A percentile compares a stretch with the other conserved stretches of the same genome.
phyloP scores from a whole-genome alignment of 2,329 filamentous ascomycete species.

The Xylaria arbuscula region DNA sequence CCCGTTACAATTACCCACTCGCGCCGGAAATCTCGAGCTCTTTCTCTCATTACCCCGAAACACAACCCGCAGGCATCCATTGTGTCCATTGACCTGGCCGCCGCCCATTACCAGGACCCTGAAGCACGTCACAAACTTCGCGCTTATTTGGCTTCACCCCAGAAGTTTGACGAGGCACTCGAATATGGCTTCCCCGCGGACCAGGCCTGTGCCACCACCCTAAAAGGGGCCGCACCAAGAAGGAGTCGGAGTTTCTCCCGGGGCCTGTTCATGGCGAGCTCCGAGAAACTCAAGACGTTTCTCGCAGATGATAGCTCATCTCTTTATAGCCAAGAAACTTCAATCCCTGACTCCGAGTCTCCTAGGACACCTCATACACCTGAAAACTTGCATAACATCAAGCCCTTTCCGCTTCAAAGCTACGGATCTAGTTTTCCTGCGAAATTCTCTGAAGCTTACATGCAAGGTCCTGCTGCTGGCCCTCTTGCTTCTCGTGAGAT shows the following conservation, averaged over 20 bases:
- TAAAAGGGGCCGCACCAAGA: constrained; percentile 48
- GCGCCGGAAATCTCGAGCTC: constrained; percentile 64
- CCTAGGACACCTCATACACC: constrained; percentile 65
- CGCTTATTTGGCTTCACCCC: constrained; percentile 85
- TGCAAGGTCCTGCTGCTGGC: constrained; percentile 64
- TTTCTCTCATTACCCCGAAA: constrained; percentile 65
- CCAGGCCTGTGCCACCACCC: constrained; percentile 54
- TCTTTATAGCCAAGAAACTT: constrained; percentile 65
- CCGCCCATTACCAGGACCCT: constrained; percentile 89
- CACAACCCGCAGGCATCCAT: constrained; percentile 58
- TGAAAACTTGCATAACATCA: constrained; percentile 53
- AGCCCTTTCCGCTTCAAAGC: constrained; percentile 42
- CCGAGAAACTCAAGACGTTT: constrained; percentile 62
- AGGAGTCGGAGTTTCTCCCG: constrained; percentile 41
- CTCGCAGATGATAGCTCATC: constrained; percentile 64
- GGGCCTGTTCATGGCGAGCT: constrained; percentile 48
- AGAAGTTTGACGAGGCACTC: constrained; percentile 95
- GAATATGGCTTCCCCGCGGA: constrained; percentile 89
- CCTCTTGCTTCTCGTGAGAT: constrained; percentile 79
- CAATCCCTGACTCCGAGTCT: constrained; percentile 68
- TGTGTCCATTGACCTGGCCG: constrained; percentile 73
- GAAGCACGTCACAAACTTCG: constrained; percentile 88
- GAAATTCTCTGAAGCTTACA: constrained; percentile 56
- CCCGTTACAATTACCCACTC: constrained; percentile 51
- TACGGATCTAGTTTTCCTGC: constrained; percentile 44